Base-by-base conservation (phyloP, 2,329 filamentous ascomycete genomes). In the Penicillium sp. region DNA sequence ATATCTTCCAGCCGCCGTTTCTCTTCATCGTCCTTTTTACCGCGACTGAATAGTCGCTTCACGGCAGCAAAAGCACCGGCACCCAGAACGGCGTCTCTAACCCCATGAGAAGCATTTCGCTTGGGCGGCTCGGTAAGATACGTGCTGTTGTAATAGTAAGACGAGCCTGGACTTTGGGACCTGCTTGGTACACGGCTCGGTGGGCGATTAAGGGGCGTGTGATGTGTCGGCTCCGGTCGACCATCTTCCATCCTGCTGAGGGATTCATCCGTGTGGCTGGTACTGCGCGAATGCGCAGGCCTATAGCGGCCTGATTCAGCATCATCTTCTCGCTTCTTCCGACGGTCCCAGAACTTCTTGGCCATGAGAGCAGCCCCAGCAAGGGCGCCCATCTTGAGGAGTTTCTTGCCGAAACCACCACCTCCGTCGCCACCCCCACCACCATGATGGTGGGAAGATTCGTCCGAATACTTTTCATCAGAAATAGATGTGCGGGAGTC, bases 401-500 rank as follows among this genome's bases (percentile, higher is more conserved):
- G 57, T 50, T 82, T 83, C 65, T 82, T 82, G 70, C 85, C 82
- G 62, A 88, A 80, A 9, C 86, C 85, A 18, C 82, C 81, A 4
- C 78, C 43, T 3, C 26, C 46, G 13, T 37, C 49, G 8, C 32
- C 42, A n/a, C 51, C 59, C 9, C 47, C 49, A 16, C 32, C 42
- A n/a, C 51, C 59, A 40, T 54, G 32, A 18, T 60, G 65, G 6
- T 69, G 72, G 35, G 72, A 78, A 24, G 75, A 75, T 42, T 75
- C 71, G n/a, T 85, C 81, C 0, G 82, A 82, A 55, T 82, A 82
- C 69, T 91, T 90, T 61, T 91, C 87, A 38, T 88, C 82, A 34
- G 78, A 74, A 60, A 85, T 86, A 50, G 85, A 88, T 5, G 78
- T 79, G 0, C 84, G 86, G 8, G 76, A 77, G 18, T 71, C 71